Percentiles rank a stretch among this genome's conserved stretches.
phyloP scores from a whole-genome alignment of 2,329 filamentous ascomycete species.

The Botrytis galanthina region DNA sequence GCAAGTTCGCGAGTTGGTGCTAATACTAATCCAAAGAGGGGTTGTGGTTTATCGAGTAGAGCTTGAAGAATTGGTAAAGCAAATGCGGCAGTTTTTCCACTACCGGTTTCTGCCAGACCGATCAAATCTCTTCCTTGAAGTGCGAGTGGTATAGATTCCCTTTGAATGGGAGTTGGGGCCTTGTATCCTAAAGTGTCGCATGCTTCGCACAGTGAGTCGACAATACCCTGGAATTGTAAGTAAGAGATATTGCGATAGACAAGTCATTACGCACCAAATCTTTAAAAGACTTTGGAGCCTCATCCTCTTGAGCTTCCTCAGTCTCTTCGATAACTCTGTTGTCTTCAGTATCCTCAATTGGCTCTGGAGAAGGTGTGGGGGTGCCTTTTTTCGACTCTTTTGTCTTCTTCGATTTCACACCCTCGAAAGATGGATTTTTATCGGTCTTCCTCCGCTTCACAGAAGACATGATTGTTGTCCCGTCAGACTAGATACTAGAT shows the following conservation, averaged over 20 bases:
- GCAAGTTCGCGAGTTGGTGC: constrained; percentile 93
- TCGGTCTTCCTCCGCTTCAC: constrained; percentile 38
- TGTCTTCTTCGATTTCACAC: constrained; percentile 24
- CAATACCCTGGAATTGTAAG: constrained; percentile 59
- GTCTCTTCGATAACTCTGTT: constrained; percentile 19
- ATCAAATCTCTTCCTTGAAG: constrained; percentile 83
- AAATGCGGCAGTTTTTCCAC: constrained; percentile 94
- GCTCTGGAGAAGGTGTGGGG: constrained; percentile 17
- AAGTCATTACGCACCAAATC: constrained; percentile 42
- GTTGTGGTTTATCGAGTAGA: constrained; percentile 81
- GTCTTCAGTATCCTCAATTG: constrained; percentile 3
- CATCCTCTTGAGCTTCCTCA: constrained; percentile 33
- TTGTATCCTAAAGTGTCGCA: constrained; percentile 82
- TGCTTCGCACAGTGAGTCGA: constrained; percentile 84
- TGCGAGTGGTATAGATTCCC: constrained; percentile 77
- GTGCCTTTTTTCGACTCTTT: constrained; percentile 22
- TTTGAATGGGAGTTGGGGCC: constrained; percentile 83
- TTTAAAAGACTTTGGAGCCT: constrained; percentile 46
- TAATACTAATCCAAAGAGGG: constrained; percentile 83
- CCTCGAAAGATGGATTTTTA: constrained; percentile 26
- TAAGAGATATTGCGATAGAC: neutral
- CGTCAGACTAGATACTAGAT: neutral
- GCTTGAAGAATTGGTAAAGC: constrained; percentile 89
- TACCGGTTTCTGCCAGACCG: constrained; percentile 90
- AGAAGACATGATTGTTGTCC: constrained; percentile 33